Base-by-base conservation (phyloP, 1,139 yeast genomes). In the Blastobotrys proliferans region DNA sequence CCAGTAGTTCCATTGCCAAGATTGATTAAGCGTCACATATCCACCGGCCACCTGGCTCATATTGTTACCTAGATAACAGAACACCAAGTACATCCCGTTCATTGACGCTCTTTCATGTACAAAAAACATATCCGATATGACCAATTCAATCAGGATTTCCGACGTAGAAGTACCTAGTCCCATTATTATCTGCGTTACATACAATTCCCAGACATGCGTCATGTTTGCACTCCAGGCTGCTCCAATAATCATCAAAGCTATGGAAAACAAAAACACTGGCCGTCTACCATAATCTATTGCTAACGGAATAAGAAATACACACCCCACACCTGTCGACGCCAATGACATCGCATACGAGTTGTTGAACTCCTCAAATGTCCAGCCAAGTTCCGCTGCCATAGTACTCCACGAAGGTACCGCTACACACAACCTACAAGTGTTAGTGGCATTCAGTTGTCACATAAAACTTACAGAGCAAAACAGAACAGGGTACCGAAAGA, bases 21-120 rank as follows among this genome's bases (percentile, higher is more conserved):
- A 74, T 18, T 67, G 59, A 24, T 68, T 69, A 36, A 68, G 67
- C 35, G 68, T 63, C 47, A 74, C 70, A 51, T 73, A 73, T 14
- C 79, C 79, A 13, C 76, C 73, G 37, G 70, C 62, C 53, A 72
- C 60, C 14, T 76, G 77, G 18, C 76, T 76, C 36, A 70, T 50
- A 44, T 57, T 69, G 49, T 65, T 67, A 3, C 72, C 66, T 6
- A 64, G 57, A 33, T 67, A 60, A 27, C 72, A 58, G 0, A 72
- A 67, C 36, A 66, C 61, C 45, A 70, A 69, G 52, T 69, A 73
- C 41, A 72, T 58, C 27, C 70, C 71, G 67, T 73, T 67, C 53
- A 68, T 71, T 13, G 70, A 66, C 10, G 76, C 77, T 52, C 78
- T 63, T 54, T 74, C 74, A 52, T 75, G 79, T 51, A 72, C 76